Conservation (phyloP, 2,329 filamentous ascomycete genomes). For the Mycosphaerella sp. region DNA sequence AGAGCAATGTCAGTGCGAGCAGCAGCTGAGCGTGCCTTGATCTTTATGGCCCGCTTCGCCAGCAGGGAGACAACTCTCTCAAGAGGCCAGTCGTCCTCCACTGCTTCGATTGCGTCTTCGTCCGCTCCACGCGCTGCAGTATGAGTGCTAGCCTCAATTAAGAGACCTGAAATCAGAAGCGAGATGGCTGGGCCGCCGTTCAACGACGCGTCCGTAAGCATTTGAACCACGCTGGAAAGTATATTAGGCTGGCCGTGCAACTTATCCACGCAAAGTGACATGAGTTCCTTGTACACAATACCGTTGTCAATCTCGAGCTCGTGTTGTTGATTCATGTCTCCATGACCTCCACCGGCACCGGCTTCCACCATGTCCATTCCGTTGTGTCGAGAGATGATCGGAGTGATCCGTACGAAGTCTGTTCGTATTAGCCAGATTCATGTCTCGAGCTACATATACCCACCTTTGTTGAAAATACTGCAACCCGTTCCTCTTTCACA, state of each 20-base stretch:
- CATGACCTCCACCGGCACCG: slow-evolving; percentile 72
- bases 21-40: slow-evolving; percentile 24
- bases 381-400: slow-evolving; percentile 61
- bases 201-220: slow-evolving; percentile 30
- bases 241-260: slow-evolving; percentile 35
- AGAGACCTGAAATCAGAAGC: slow-evolving; percentile 25
- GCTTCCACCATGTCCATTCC: slow-evolving; percentile 59
- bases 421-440: slow-evolving; percentile 25
- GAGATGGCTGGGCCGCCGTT: slow-evolving; percentile 19
- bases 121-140: slow-evolving; percentile 41
- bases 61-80: slow-evolving; percentile 30
- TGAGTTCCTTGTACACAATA: slow-evolving; percentile 47
- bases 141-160: slow-evolving; percentile 16
- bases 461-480: slow-evolving; percentile 40
- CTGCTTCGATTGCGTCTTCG: slow-evolving; percentile 37
- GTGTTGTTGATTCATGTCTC: slow-evolving; percentile 63
- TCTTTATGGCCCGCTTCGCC: slow-evolving; percentile 25
- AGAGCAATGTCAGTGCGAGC: slow-evolving; percentile 5
- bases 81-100: slow-evolving; percentile 37
- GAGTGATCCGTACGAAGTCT: slow-evolving; percentile 67
- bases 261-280: slow-evolving; percentile 44
- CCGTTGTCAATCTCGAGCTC: slow-evolving; percentile 56
- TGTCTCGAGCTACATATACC: not conserved
- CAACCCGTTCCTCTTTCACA: slow-evolving; percentile 71
- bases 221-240: slow-evolving; percentile 33